phyloP scores from a whole-genome alignment of 2,329 filamentous ascomycete species.

The Neofusicoccum ribis region DNA sequence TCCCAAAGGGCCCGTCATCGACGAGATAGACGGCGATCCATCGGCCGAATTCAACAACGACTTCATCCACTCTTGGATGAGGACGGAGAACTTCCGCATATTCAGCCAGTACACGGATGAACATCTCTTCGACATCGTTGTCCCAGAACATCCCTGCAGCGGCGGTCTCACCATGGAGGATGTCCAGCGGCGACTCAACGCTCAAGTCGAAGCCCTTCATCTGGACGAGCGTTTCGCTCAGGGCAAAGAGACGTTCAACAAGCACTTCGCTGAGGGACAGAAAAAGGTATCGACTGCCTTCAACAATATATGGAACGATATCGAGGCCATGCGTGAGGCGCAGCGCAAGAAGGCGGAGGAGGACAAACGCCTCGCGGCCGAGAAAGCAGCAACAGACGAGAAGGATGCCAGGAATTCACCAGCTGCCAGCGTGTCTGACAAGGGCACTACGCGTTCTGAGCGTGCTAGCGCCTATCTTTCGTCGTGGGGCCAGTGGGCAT shows the following conservation, averaged over 20 bases:
- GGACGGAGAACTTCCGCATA: constrained; percentile 87
- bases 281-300: constrained; percentile 87
- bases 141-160: constrained; percentile 89
- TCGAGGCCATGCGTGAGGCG: constrained; percentile 76
- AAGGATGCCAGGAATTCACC: constrained; percentile 4
- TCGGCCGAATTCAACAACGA: constrained; percentile 78
- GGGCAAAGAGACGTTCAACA: constrained; percentile 80
- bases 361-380: constrained; percentile 36
- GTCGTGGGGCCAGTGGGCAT: constrained; percentile 65
- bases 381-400: constrained; percentile 13
- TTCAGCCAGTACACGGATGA: constrained; percentile 74
- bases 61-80: constrained; percentile 84
- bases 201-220: constrained; percentile 87
- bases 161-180: constrained; percentile 93
- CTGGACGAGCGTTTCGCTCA: constrained; percentile 86
- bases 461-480: constrained; percentile 63
- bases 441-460: background rate
- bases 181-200: constrained; percentile 74
- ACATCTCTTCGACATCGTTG: constrained; percentile 90
- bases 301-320: constrained; percentile 85
- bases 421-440: background rate
- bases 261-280: constrained; percentile 82
- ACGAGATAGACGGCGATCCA: constrained; percentile 71
- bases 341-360: constrained; percentile 66
- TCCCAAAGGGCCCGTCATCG: constrained; percentile 60